These are phyloP conservation scores for Geranomyces variabilis DNA, from an alignment of 192 early-diverging fungal genomes.

Conservation along the genomic window DNA sequence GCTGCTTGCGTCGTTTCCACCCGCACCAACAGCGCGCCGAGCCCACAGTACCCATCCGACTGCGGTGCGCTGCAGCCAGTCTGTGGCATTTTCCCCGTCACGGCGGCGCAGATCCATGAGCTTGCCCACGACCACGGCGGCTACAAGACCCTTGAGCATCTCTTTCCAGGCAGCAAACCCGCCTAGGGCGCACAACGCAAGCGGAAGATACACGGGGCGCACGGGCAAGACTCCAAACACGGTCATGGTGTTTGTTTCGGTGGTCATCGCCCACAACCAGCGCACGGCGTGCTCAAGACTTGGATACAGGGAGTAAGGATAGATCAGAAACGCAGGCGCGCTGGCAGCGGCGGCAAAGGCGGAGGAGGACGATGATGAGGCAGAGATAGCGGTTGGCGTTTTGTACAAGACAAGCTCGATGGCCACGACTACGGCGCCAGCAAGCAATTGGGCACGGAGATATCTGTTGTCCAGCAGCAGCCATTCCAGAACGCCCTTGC, in stretches of 20 bases:
- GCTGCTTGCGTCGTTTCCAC: too few relatives aligned
- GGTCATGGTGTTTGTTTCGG: conserved; percentile 11
- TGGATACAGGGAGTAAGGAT: conserved; percentile 45
- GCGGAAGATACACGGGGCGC: conserved; percentile 41
- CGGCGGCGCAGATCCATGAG: conserved; percentile 36
- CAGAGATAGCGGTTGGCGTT: conserved; percentile 6
- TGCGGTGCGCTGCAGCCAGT: conserved; percentile 17
- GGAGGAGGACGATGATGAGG: too few relatives aligned
- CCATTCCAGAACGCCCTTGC: conserved; percentile 29
- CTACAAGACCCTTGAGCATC: conserved; percentile 42
- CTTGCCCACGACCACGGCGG: conserved; percentile 36
- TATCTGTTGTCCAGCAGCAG: conserved; percentile 29
- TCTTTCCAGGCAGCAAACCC: conserved; percentile 36
- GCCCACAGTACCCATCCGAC: conserved; percentile 20
- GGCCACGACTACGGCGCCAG: conserved; percentile 26
- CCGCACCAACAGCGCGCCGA: conserved; percentile 8
- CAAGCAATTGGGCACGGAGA: conserved; percentile 24
- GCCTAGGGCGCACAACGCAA: conserved; percentile 39
- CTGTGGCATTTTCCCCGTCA: conserved; percentile 33
- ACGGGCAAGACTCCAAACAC: conserved; percentile 43
- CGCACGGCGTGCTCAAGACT: conserved; percentile 40
- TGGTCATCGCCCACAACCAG: conserved; percentile 47
- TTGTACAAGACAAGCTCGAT: conserved; percentile 34
- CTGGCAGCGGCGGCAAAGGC: background rate
- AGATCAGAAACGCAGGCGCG: conserved; percentile 22